phyloP scores from a whole-genome alignment of 352 stramenopile species.

The Phytopythium aichiense region DNA sequence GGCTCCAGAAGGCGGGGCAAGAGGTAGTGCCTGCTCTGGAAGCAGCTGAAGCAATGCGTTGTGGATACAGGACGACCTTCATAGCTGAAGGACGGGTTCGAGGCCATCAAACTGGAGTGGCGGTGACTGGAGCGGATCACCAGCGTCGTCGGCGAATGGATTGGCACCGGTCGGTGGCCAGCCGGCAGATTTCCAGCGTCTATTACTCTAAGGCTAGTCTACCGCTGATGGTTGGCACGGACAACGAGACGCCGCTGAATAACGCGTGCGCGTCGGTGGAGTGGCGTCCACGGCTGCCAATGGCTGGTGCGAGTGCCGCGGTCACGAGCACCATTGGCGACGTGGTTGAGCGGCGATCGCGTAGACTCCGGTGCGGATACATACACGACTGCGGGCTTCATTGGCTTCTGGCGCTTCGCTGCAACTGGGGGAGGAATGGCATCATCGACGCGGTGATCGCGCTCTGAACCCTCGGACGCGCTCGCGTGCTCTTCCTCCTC shows the following conservation, averaged over 20 bases:
- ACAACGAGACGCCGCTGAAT: neutral
- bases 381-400: neutral
- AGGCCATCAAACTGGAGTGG: too few relatives aligned
- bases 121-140: too few relatives aligned
- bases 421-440: neutral
- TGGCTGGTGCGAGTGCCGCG: neutral
- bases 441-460: neutral
- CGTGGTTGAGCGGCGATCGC: neutral
- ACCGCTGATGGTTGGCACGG: neutral
- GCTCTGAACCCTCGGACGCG: neutral
- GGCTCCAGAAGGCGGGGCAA: neutral
- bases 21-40: neutral
- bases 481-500: neutral
- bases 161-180: neutral
- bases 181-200: neutral
- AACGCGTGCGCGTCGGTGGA: neutral
- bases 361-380: neutral
- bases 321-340: neutral
- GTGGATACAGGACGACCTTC: neutral
- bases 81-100: too few relatives aligned
- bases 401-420: neutral
- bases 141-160: too few relatives aligned
- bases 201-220: neutral
- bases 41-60: neutral
- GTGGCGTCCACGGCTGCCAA: constrained; percentile 4